A percentile compares a stretch with the other conserved stretches of the same genome.
phyloP scores from a whole-genome alignment of 768 basidiomycete genomes.

The Lyophyllum decastes region DNA sequence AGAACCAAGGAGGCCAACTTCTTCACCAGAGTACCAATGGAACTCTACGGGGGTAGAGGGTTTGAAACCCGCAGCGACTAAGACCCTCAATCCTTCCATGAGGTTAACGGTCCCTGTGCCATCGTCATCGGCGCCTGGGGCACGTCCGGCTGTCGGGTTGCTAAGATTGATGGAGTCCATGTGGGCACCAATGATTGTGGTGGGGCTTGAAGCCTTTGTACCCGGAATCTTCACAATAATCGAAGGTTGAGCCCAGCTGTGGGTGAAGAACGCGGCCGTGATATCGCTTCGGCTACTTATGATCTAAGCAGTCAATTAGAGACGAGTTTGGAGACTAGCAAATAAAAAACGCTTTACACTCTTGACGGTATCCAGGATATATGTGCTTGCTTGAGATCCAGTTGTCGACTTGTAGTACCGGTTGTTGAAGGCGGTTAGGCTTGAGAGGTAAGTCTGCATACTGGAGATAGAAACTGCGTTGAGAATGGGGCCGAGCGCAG shows the following conservation, averaged over 20 bases:
- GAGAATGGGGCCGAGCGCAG: slow-evolving; percentile 27
- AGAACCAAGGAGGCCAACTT: slow-evolving; percentile 50
- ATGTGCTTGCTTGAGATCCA: slow-evolving; percentile 39
- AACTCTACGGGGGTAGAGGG: slow-evolving; percentile 47
- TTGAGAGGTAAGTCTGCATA: slow-evolving; percentile 34
- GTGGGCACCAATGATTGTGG: slow-evolving; percentile 21
- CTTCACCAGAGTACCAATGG: slow-evolving; percentile 43
- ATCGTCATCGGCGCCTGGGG: slow-evolving; percentile 22
- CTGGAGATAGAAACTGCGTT: slow-evolving; percentile 29
- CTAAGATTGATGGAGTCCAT: slow-evolving; percentile 23
- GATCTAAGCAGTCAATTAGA: slow-evolving; percentile 19
- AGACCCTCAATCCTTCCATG: slow-evolving; percentile 42
- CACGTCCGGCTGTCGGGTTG: slow-evolving; percentile 12
- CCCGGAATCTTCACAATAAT: slow-evolving; percentile 18
- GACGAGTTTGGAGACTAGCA: not conserved
- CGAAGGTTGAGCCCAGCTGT: slow-evolving; percentile 16
- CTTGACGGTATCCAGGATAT: slow-evolving; percentile 35
- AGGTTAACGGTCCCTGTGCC: slow-evolving; percentile 52
- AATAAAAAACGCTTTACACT: slow-evolving; percentile 21
- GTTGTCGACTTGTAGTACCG: slow-evolving; percentile 40
- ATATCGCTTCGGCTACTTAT: slow-evolving; percentile 14
- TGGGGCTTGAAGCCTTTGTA: not conserved
- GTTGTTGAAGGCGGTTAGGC: slow-evolving; percentile 43
- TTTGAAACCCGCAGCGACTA: slow-evolving; percentile 39
- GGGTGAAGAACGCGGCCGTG: slow-evolving; percentile 9